These are phyloP conservation scores for Pyrrhoderma lamaoense DNA, from an alignment of 1,284 basidiomycete genomes.

Conservation along the genomic window DNA sequence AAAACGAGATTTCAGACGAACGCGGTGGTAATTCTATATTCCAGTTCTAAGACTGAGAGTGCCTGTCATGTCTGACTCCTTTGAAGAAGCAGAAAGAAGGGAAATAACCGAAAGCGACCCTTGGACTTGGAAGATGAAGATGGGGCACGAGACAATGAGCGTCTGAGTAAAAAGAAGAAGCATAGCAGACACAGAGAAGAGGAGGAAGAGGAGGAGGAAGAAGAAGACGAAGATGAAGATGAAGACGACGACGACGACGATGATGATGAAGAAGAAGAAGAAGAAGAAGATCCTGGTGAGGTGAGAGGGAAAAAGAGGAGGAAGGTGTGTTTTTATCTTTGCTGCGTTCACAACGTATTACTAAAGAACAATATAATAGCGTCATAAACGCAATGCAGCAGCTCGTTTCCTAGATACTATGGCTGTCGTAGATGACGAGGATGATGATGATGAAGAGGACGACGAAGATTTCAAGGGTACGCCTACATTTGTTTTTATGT, in stretches of 20 bases:
- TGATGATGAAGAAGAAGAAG: constrained; percentile 36
- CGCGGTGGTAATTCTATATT: no score
- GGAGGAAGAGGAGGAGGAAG: constrained; percentile 26
- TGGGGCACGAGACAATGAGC: no score
- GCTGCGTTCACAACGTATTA: neutral
- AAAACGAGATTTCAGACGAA: no score
- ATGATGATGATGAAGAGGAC: constrained; percentile 93
- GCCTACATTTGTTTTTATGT: constrained; percentile 21
- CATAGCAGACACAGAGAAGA: constrained; percentile 30
- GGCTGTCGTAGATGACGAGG: constrained; percentile 90
- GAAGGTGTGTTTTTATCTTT: constrained; percentile 37
- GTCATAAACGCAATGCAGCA: constrained; percentile 54
- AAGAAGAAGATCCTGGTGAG: constrained; percentile 32
- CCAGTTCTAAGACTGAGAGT: neutral
- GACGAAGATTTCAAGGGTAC: constrained; percentile 71
- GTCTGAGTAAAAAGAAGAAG: constrained; percentile 24
- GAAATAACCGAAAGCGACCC: neutral
- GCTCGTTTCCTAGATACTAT: constrained; percentile 93
- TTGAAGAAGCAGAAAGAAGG: constrained; percentile 3
- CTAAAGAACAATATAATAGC: constrained; percentile 29
- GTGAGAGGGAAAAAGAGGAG: constrained; percentile 44
- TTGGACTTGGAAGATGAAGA: no score
- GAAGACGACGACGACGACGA: constrained; percentile 33
- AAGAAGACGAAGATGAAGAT: constrained; percentile 27
- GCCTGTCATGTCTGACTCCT: constrained; percentile 3